Percentiles rank a stretch among this genome's conserved stretches.
Evolutionary conservation across 2,329 filamentous ascomycete genomes (phyloP).

Genomic region (Cladosporium sp.): DNA sequence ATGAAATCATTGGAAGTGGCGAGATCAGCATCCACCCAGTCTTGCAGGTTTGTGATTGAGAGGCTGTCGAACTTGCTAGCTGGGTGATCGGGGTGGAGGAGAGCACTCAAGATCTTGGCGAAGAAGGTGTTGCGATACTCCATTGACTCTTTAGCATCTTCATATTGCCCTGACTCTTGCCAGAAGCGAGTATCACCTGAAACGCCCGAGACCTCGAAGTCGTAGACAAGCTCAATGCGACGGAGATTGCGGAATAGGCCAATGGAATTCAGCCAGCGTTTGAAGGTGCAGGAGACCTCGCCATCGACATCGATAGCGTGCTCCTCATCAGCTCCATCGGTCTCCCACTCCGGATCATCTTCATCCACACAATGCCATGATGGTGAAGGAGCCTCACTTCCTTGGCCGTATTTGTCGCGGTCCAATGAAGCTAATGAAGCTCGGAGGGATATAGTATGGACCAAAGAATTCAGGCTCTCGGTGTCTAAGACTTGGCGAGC

Average conservation of each 20-base stretch:
- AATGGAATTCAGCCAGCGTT: not conserved
- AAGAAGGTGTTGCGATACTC: not conserved
- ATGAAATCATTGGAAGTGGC: slow-evolving; percentile 18
- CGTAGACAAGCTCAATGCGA: not conserved
- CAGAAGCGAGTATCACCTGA: not conserved
- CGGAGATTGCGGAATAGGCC: not conserved
- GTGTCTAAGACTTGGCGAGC: not conserved
- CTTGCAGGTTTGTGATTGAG: slow-evolving; percentile 27
- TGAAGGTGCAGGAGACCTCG: not conserved
- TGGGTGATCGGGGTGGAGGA: slow-evolving; percentile 4
- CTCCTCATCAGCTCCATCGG: not conserved
- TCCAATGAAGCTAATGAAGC: not conserved
- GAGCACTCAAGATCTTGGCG: not conserved
- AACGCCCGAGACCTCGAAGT: not conserved
- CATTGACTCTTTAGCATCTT: not conserved
- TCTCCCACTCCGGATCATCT: not conserved
- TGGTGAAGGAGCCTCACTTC: not conserved
- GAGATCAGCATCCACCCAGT: slow-evolving; percentile 12
- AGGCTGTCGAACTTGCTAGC: slow-evolving; percentile 16
- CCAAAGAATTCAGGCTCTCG: not conserved
- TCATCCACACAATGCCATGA: not conserved
- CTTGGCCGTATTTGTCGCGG: too few relatives aligned
- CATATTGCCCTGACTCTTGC: not conserved
- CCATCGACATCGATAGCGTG: not conserved
- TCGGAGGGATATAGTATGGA: not conserved